Conservation (phyloP, 495 filamentous ascomycete genomes). For the Parathielavia appendiculata region DNA sequence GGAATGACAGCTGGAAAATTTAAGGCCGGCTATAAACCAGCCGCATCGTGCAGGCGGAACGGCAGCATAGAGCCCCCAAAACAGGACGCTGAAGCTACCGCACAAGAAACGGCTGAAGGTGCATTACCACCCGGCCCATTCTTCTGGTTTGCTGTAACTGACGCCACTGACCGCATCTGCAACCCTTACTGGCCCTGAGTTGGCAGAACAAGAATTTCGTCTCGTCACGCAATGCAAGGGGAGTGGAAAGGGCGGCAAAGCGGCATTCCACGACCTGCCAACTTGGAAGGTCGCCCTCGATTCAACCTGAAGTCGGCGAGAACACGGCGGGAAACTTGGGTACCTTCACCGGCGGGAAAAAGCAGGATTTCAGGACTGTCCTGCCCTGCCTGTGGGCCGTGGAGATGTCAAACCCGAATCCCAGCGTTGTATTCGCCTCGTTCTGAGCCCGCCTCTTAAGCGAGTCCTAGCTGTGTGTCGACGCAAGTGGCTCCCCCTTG, state of each 20-base stretch:
- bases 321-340: no score
- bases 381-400: neutral
- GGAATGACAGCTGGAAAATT: neutral
- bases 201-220: constrained; percentile 5
- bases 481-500: neutral
- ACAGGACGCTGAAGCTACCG: constrained; percentile 2
- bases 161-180: constrained; percentile 16
- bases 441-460: no score
- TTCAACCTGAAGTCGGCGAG: no score
- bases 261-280: no score
- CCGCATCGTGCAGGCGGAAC: constrained; percentile 14
- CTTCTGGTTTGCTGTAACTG: neutral
- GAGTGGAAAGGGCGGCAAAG: no score
- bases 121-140: neutral
- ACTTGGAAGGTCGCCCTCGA: no score
- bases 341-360: no score
- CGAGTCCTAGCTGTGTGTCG: neutral
- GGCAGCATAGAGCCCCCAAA: neutral
- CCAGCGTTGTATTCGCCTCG: neutral
- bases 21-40: constrained; percentile 1
- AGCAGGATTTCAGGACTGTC: constrained; percentile 1
- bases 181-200: constrained; percentile 15
- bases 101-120: constrained; percentile 10
- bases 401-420: neutral
- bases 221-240: constrained; percentile 10